Conservation (phyloP, 148 eudicot genomes). For the Selenicereus undatus region DNA sequence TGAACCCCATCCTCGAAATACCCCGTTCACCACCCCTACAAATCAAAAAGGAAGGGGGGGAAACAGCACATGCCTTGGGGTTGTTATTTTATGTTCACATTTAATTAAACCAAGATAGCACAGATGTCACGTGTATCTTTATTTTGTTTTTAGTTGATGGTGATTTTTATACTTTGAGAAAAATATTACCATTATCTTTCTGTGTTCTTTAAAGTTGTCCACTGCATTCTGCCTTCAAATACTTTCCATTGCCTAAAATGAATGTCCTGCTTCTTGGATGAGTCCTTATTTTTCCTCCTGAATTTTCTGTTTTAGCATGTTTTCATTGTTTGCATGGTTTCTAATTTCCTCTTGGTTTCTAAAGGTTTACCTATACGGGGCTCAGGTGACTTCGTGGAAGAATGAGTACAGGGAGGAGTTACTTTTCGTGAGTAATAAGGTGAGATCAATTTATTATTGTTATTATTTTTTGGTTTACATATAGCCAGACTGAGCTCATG, state of each 20-base stretch:
- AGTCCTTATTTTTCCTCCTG: neutral
- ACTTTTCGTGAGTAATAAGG: slow-evolving; percentile 90
- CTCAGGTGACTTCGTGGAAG: slow-evolving; percentile 95
- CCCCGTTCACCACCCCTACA: no score
- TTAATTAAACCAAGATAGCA: no score
- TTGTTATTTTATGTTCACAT: no score
- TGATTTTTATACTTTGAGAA: neutral
- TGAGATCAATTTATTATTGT: slow-evolving; percentile 22
- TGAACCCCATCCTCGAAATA: no score
- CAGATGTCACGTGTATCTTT: neutral
- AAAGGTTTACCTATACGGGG: slow-evolving; percentile 86
- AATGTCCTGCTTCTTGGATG: neutral
- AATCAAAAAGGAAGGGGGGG: neutral
- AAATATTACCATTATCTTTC: neutral
- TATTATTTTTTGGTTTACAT: neutral
- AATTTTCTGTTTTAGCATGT: neutral
- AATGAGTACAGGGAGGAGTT: slow-evolving; percentile 85
- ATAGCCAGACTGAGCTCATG: neutral
- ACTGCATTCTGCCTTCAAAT: neutral
- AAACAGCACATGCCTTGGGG: neutral
- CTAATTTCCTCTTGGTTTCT: slow-evolving; percentile 11
- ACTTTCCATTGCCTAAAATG: neutral
- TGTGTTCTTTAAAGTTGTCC: no score
- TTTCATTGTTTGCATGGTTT: neutral
- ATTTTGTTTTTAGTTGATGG: neutral